A percentile compares a stretch with the other conserved stretches of the same genome.
phyloP scores from a whole-genome alignment of 139 green algal genomes.

The Ettlia oleoabundans region DNA sequence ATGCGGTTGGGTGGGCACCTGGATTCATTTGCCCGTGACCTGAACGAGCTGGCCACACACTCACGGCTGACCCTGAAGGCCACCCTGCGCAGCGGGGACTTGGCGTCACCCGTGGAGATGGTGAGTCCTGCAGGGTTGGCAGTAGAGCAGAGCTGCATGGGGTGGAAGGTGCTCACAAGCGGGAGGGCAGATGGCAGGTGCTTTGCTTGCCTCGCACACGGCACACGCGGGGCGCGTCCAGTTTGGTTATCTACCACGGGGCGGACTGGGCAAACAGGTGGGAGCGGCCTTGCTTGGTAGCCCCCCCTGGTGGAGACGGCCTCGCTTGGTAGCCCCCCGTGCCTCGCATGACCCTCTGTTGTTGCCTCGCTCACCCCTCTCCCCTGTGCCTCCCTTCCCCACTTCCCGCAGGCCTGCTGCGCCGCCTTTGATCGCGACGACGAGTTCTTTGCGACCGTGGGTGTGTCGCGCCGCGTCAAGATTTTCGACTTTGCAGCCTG shows the following conservation, averaged over 20 bases:
- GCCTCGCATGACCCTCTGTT: neutral
- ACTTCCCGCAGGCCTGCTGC: conserved; percentile 36
- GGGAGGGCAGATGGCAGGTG: too few relatives aligned
- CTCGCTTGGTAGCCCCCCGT: too few relatives aligned
- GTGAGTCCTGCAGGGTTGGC: conserved; percentile 10
- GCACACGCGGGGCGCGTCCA: too few relatives aligned
- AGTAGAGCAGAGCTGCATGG: neutral
- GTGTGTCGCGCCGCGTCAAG: conserved; percentile 77
- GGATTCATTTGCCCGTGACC: conserved; percentile 57
- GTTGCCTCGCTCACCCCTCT: neutral
- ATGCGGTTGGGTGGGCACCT: conserved; percentile 13
- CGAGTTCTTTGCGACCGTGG: conserved; percentile 90
- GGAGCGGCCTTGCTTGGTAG: too few relatives aligned
- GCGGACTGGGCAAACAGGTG: too few relatives aligned
- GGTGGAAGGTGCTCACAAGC: too few relatives aligned
- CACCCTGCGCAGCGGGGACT: conserved; percentile 61
- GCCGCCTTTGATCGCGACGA: conserved; percentile 87
- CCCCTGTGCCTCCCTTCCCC: neutral
- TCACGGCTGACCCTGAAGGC: conserved; percentile 54
- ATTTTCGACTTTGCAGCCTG: conserved; percentile 64
- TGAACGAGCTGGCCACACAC: conserved; percentile 55
- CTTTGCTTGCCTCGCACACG: too few relatives aligned
- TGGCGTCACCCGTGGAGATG: conserved; percentile 79
- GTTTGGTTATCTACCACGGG: too few relatives aligned
- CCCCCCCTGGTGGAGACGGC: too few relatives aligned